Evolutionary conservation across 768 basidiomycete species (phyloP).

Genomic region (Calocera viscosa): DNA sequence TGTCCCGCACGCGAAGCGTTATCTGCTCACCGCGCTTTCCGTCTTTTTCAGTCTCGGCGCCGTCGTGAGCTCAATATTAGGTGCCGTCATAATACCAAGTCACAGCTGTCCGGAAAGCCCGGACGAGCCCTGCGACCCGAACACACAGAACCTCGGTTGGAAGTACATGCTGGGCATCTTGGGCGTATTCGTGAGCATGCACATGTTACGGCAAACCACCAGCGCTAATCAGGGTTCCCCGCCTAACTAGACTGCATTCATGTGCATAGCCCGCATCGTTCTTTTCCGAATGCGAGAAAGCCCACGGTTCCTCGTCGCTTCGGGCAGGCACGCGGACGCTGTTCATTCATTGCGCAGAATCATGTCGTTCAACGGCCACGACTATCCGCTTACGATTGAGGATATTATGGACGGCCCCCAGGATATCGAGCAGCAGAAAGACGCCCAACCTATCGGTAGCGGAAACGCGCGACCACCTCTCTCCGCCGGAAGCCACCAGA

Average conservation of each 20-base stretch:
- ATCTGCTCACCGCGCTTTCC: conserved; percentile 80
- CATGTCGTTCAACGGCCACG: conserved; percentile 70
- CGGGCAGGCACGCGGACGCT: conserved; percentile 74
- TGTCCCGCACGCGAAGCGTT: conserved; percentile 81
- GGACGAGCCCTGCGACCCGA: conserved; percentile 45
- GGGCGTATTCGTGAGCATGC: conserved; percentile 60
- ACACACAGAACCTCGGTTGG: conserved; percentile 73
- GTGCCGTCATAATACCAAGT: conserved; percentile 63
- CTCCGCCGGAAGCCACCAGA: conserved; percentile 4
- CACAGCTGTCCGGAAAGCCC: conserved; percentile 29
- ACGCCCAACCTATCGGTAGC: not conserved
- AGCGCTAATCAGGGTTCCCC: not conserved
- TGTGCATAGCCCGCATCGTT: conserved; percentile 77
- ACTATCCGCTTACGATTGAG: conserved; percentile 49
- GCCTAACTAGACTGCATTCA: conserved; percentile 54
- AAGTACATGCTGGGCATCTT: conserved; percentile 65
- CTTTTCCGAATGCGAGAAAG: conserved; percentile 92
- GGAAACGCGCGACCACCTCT: not conserved
- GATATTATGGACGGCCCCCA: conserved; percentile 46
- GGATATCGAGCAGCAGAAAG: not conserved
- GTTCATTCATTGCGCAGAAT: conserved; percentile 73
- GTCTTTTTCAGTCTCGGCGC: conserved; percentile 95
- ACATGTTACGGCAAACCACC: not conserved
- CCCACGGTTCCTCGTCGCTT: conserved; percentile 82
- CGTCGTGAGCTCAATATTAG: conserved; percentile 70